Evolutionary conservation across 1,284 basidiomycete genomes (phyloP), one percentile per base, ranked within the genome.

Genomic region (Somion occarium): DNA sequence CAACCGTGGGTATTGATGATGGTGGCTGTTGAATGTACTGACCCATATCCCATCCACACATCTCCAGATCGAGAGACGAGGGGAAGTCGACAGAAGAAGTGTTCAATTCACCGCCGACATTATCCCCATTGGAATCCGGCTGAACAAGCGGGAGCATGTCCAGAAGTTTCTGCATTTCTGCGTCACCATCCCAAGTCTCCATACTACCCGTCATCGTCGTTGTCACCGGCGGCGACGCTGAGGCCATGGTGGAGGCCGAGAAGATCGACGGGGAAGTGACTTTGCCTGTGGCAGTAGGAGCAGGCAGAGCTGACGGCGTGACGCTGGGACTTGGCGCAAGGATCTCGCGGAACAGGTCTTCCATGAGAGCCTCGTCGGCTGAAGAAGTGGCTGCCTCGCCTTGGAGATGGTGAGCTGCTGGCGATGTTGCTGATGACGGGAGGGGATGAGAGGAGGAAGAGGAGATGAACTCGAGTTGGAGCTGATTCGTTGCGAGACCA

Each of bases 271-370:
- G 27, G 56, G 58, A 44, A 50, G 48, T 50, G 57, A 56, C 52
- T 59, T 53, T 56, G 45, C 44, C 44, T 54, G 57, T 23, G 48
- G 53, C 24, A 51, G 57, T 22, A 59, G 53, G 52, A 61, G 56
- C 48, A 61, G 66, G 64, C 58, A 70, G 56, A 63, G 65, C 39
- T 57, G 65, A 47, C 56, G 68, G 55, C 64, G 73, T 63, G 59
- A 66, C 55, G 53, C 63, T 54, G 52, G 79, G 75, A 56, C 79
- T 76, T 56, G 78, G 69, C 64, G 75, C 79, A 71, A 84, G 76
- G 68, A 85, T 84, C 68, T 85, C 82, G 56, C 78, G 74, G 72
- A 85, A 74, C 66, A 85, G 71, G 56, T 74, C 73, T 59, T 85
- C 81, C 80, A 85, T 80, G 56, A 73, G 69, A 56, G 73, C 71